Percentiles rank a stretch among this genome's conserved stretches.
Conservation (phyloP, 2,329 filamentous ascomycete species). For the Mycosphaerella arachidis region DNA sequence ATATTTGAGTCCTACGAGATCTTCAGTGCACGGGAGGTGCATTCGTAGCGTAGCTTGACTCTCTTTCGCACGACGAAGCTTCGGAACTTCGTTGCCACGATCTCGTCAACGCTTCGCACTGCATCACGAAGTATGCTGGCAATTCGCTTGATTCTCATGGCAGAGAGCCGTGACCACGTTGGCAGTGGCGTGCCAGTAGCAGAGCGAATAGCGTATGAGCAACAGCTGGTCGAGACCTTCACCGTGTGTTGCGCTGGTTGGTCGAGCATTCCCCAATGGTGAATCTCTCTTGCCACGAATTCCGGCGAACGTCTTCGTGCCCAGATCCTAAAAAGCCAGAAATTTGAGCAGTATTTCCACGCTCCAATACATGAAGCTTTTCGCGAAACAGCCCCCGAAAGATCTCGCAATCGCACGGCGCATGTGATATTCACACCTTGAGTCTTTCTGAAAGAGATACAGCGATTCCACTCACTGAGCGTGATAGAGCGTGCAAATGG, state of each 20-base stretch:
- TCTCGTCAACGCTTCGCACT: too few relatives aligned
- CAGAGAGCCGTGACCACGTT: too few relatives aligned
- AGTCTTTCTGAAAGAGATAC: conserved; percentile 9
- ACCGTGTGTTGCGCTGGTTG: not conserved
- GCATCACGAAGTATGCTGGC: too few relatives aligned
- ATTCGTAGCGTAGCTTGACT: too few relatives aligned
- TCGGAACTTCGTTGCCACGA: too few relatives aligned
- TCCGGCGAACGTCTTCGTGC: not conserved
- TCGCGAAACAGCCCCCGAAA: not conserved
- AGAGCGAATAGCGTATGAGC: not conserved
- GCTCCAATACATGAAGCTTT: not conserved
- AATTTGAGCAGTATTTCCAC: not conserved
- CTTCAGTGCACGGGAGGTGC: too few relatives aligned
- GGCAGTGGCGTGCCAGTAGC: not conserved
- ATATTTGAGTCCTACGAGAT: too few relatives aligned
- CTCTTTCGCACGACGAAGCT: too few relatives aligned
- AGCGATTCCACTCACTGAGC: conserved; percentile 4
- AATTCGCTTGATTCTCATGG: too few relatives aligned
- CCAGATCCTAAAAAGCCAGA: not conserved
- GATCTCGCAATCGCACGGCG: not conserved
- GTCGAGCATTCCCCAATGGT: not conserved
- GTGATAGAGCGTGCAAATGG: not conserved
- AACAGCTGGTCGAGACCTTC: not conserved
- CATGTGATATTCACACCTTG: not conserved
- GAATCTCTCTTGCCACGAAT: not conserved